Evolutionary conservation across 2,329 filamentous ascomycete species (phyloP).

Genomic region (Aureobasidium leucospermi): DNA sequence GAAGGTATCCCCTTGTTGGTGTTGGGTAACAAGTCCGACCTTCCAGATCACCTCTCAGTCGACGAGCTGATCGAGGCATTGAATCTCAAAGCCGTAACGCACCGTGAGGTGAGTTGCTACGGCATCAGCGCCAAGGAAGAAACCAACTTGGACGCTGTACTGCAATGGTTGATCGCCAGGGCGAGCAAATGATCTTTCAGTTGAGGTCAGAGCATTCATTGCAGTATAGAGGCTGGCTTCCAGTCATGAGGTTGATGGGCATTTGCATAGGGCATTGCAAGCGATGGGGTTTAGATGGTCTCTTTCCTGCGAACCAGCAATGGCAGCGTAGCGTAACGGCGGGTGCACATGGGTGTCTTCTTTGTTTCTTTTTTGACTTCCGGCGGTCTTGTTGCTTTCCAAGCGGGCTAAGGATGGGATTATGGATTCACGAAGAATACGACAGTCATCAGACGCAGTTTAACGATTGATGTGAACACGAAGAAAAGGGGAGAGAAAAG

Average conservation of each 20-base stretch:
- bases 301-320: slow-evolving; percentile 7
- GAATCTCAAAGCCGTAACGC: slow-evolving; percentile 79
- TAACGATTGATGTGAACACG: neutral
- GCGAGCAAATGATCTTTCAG: slow-evolving; percentile 53
- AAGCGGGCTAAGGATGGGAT: neutral
- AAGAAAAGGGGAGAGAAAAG: neutral
- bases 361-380: neutral
- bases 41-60: slow-evolving; percentile 82
- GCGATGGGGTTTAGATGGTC: slow-evolving; percentile 9
- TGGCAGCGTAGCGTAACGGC: slow-evolving; percentile 7
- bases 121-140: slow-evolving; percentile 98
- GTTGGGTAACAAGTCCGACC: slow-evolving; percentile 93
- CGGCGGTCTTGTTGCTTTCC: neutral
- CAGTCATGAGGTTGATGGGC: neutral
- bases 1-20: slow-evolving; percentile 89
- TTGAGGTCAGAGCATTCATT: neutral
- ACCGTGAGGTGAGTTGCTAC: slow-evolving; percentile 95
- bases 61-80: slow-evolving; percentile 93
- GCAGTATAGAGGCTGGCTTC: neutral
- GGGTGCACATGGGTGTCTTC: neutral
- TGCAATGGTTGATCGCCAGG: slow-evolving; percentile 92
- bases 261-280: slow-evolving; percentile 9
- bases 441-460: neutral
- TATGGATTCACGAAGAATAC: neutral
- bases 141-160: slow-evolving; percentile 92